Evolutionary conservation across 75 land plant species (phyloP).

Genomic region (Cunninghamia lanceolata): DNA sequence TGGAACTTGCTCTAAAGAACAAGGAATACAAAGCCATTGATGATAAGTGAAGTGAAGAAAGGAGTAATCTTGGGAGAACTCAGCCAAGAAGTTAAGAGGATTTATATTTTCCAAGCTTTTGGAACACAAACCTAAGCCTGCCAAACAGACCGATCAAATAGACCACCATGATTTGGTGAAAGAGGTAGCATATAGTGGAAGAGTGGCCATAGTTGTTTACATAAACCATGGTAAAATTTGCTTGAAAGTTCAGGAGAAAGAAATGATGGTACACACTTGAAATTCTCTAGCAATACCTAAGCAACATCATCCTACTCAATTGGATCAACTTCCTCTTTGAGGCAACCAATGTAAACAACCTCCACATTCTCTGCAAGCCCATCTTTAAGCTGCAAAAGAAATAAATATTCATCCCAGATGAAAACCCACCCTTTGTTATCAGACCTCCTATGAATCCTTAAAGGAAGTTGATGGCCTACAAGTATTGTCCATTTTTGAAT

Average conservation of each 20-base stretch:
- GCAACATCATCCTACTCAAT: constrained; percentile 72
- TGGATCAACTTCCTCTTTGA: constrained; percentile 52
- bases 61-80: too few relatives aligned
- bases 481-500: constrained; percentile 42
- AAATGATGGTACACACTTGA: constrained; percentile 78
- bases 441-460: constrained; percentile 28
- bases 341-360: too few relatives aligned
- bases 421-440: constrained; percentile 32
- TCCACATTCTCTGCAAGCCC: constrained; percentile 70
- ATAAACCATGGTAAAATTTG: constrained; percentile 73
- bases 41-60: too few relatives aligned
- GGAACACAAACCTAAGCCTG: constrained; percentile 81
- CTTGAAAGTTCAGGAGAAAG: constrained; percentile 58
- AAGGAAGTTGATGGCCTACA: constrained; percentile 63
- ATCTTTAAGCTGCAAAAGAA: constrained; percentile 71
- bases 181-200: constrained; percentile 87
- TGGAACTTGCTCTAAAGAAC: too few relatives aligned
- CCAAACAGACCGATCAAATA: constrained; percentile 70
- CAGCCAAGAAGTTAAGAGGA: too few relatives aligned
- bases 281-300: constrained; percentile 54
- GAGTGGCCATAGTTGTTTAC: constrained; percentile 86
- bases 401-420: constrained; percentile 71
- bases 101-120: too few relatives aligned
- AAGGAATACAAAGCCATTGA: too few relatives aligned
- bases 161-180: constrained; percentile 70